Base-by-base conservation (phyloP, 1,139 yeast genomes). In the Entelexis paramagnoliae region DNA sequence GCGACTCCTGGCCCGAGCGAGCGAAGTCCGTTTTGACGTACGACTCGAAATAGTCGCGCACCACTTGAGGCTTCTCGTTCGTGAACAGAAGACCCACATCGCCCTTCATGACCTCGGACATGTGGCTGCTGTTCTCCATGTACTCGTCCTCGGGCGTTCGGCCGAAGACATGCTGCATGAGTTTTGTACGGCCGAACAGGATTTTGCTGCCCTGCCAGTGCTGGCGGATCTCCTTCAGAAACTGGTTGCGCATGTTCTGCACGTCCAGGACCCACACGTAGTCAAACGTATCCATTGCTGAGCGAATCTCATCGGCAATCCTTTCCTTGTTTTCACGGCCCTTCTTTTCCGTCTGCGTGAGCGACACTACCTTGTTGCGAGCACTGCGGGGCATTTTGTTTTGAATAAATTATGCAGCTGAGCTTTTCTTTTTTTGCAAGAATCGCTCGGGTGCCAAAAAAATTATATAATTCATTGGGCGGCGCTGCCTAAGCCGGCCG, bases 231-330 rank as follows among this genome's bases (percentile, higher is more conserved):
- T 87, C 95, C 69, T 91, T 96, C 62, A 91, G 75, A 54, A 89
- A 95, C 52, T 95, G 95, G 56, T 96, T 93, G 71, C 98, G 83
- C 66, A 91, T 95, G 70, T 89, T 93, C 65, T 87, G 93, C 58
- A 91, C 78, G 59, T 81, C 78, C 60, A 93, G 78, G 34, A 88
- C 83, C 91, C 95, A 91, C 46, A 79, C 81, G 68, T 80, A 86
- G 64, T 79, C 78, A 70, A 72, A 83, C 49, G 77, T 74, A 63
- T 91, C 97, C 56, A 91, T 76, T 22, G 84, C 81, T 57, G 77
- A 76, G 70, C 96, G 81, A 52, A 91, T 83, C 59, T 88, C 96
- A 64, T 88, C 95, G 59, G 88, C 91, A 61, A 89, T 81, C 65
- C 91, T 77, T 62, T 81, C 91, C 68, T 91, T 91, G 69, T 88